Percentiles rank a stretch among this genome's conserved stretches.
phyloP scores from a whole-genome alignment of 1,284 basidiomycete genomes.

The Naganishia sp. region DNA sequence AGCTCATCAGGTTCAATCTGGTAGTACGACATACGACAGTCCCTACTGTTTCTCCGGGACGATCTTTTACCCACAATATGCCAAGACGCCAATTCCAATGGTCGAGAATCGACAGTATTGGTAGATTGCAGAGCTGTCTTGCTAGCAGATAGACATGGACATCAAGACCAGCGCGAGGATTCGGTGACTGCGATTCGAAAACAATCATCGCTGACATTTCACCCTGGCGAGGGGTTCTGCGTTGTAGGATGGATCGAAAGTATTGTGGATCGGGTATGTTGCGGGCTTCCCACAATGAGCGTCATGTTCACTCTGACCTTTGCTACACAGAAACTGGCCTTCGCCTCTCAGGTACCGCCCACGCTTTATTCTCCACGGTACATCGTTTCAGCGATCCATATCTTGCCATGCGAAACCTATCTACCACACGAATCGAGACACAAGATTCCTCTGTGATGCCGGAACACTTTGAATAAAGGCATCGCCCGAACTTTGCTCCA shows the following conservation, averaged over 20 bases:
- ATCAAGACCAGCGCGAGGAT: slow-evolving; percentile 14
- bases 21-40: background rate
- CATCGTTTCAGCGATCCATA: slow-evolving; percentile 10
- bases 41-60: slow-evolving; percentile 12
- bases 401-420: slow-evolving; percentile 23
- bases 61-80: background rate
- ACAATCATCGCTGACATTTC: slow-evolving; percentile 1
- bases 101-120: background rate
- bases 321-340: background rate
- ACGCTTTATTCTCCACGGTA: slow-evolving; percentile 1
- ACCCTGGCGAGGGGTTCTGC: slow-evolving; percentile 14
- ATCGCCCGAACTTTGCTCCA: too few relatives aligned
- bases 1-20: background rate
- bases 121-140: slow-evolving; percentile 6
- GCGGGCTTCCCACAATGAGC: background rate
- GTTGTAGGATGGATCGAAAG: slow-evolving; percentile 21
- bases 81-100: background rate
- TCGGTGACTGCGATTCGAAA: background rate
- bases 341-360: background rate
- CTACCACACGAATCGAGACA: slow-evolving; percentile 1
- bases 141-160: background rate
- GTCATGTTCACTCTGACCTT: background rate
- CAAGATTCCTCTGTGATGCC: slow-evolving; percentile 1
- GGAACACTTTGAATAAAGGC: background rate
- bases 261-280: background rate